These are phyloP conservation scores for Arabidopsis lyrata DNA, from an alignment of 441 rosid species.

Conservation along the genomic window DNA sequence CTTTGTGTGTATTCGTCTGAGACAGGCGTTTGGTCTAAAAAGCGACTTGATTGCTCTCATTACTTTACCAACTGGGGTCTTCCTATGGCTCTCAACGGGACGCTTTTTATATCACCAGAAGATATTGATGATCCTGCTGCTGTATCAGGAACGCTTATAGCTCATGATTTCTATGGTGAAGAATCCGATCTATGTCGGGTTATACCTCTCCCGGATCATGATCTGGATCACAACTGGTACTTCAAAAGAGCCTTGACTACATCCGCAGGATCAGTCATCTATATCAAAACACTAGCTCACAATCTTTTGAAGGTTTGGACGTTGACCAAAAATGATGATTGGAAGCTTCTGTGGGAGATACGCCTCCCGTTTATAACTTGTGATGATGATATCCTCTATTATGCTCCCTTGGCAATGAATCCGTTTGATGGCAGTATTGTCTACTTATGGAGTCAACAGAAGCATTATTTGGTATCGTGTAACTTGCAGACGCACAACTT, in stretches of 20 bases:
- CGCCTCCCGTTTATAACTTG: not conserved
- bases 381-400: not conserved
- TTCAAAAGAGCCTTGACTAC: not conserved
- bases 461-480: not conserved
- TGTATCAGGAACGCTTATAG: not conserved
- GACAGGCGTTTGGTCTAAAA: not conserved
- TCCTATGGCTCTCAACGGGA: not conserved
- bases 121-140: not conserved
- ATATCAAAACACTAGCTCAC: not conserved
- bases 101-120: not conserved
- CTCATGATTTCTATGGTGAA: conserved; percentile 1
- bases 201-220: not conserved
- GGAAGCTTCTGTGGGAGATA: not conserved
- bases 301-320: not conserved
- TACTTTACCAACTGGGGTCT: too few species aligned
- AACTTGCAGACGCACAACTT: not conserved
- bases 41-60: not conserved
- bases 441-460: not conserved
- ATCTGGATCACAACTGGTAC: too few species aligned
- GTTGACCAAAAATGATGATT: not conserved
- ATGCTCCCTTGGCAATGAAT: not conserved
- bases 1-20: not conserved
- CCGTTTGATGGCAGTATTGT: not conserved
- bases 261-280: not conserved
- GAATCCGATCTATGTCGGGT: not conserved